phyloP scores from a whole-genome alignment of 306 rosid species.

The Ziziphus jujuba region DNA sequence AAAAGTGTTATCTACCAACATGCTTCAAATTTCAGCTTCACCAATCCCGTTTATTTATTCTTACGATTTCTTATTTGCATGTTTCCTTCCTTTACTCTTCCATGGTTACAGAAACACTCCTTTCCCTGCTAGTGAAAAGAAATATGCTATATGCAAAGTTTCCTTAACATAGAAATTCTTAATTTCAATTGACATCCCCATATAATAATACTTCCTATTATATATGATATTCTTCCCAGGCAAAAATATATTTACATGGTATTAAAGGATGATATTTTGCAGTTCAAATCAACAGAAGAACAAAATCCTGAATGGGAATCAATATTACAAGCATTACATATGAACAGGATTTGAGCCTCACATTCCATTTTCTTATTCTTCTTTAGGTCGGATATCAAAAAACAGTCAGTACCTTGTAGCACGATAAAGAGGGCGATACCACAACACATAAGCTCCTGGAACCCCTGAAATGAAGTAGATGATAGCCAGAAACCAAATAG shows the following conservation, averaged over 20 bases:
- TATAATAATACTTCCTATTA: not conserved
- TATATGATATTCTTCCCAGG: not conserved
- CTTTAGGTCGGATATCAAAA: constrained; percentile 12
- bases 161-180: too few species aligned
- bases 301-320: constrained; percentile 1
- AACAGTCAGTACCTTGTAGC: constrained; percentile 69
- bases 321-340: constrained; percentile 9
- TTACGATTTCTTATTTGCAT: too few species aligned
- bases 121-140: too few species aligned
- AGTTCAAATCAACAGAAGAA: not conserved
- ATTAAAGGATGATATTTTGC: constrained; percentile 14
- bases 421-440: constrained; percentile 99
- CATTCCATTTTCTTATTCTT: constrained; percentile 20
- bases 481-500: constrained; percentile 82
- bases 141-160: too few species aligned
- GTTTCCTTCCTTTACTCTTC: too few species aligned
- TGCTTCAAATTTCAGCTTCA: too few species aligned
- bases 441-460: constrained; percentile 77
- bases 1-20: too few species aligned
- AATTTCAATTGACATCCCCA: not conserved
- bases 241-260: not conserved
- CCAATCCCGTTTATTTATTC: too few species aligned
- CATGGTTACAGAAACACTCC: too few species aligned
- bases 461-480: constrained; percentile 69
- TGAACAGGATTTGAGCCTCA: constrained; percentile 12